These are phyloP conservation scores for Epichloe brachyelytri DNA, from an alignment of 2,329 filamentous ascomycete genomes.

Conservation along the genomic window DNA sequence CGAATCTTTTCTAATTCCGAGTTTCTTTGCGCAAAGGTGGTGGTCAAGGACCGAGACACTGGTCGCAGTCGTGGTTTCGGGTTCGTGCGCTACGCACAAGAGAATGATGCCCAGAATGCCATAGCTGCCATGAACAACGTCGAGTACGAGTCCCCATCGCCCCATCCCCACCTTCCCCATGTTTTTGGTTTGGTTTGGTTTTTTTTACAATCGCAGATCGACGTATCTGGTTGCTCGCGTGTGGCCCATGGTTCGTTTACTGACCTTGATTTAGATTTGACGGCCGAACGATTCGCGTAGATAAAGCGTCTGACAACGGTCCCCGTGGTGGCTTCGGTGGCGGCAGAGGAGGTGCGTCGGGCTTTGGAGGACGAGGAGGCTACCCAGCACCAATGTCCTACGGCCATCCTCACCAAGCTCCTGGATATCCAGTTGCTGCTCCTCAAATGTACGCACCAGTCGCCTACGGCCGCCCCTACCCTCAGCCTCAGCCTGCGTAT, in stretches of 20 bases:
- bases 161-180: conserved; percentile 10
- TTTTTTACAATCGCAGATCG: neutral
- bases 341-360: conserved; percentile 23
- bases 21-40: conserved; percentile 47
- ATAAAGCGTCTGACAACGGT: conserved; percentile 79
- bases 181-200: neutral
- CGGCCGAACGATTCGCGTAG: conserved; percentile 85
- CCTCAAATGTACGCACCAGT: conserved; percentile 26
- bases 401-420: conserved; percentile 24
- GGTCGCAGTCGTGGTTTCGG: conserved; percentile 94
- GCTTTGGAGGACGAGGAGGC: conserved; percentile 31
- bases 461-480: conserved; percentile 26
- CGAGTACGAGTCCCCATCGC: conserved; percentile 49
- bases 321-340: conserved; percentile 35
- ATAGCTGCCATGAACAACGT: conserved; percentile 75
- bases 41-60: conserved; percentile 95
- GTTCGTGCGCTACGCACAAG: conserved; percentile 78
- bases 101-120: conserved; percentile 62
- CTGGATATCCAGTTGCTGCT: conserved; percentile 19
- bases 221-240: conserved; percentile 1
- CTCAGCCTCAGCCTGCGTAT: conserved; percentile 22
- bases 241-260: conserved; percentile 1
- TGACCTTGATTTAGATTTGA: conserved; percentile 54
- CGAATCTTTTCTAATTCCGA: conserved; percentile 10
- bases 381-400: conserved; percentile 30